These are phyloP conservation scores for Wickerhamomyces sp. DNA, from an alignment of 1,139 yeast genomes.

Conservation along the genomic window DNA sequence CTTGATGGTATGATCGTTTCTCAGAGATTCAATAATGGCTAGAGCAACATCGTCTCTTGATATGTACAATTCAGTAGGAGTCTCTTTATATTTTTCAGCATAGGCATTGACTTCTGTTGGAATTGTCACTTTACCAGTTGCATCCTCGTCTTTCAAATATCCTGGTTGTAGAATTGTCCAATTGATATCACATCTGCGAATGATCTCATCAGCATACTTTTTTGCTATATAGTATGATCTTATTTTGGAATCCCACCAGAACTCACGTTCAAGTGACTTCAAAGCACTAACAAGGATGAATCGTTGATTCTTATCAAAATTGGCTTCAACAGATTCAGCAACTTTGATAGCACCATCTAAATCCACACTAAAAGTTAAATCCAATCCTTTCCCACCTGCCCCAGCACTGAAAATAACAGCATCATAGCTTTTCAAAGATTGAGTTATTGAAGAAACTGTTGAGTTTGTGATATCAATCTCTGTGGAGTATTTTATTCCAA, in stretches of 20 bases:
- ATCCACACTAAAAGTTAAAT: slow-evolving; percentile 48
- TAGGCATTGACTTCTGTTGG: slow-evolving; percentile 12
- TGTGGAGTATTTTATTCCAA: slow-evolving; percentile 34
- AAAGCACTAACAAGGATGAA: slow-evolving; percentile 54
- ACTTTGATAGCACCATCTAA: slow-evolving; percentile 58
- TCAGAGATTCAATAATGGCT: slow-evolving; percentile 38
- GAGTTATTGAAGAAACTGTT: slow-evolving; percentile 31
- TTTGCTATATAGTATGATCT: slow-evolving; percentile 47
- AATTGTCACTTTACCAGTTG: slow-evolving; percentile 34
- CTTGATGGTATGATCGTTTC: slow-evolving; percentile 22
- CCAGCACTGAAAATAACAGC: slow-evolving; percentile 63
- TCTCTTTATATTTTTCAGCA: slow-evolving; percentile 4
- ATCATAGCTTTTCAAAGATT: slow-evolving; percentile 42
- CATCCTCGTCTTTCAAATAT: slow-evolving; percentile 32
- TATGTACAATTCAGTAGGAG: slow-evolving; percentile 8
- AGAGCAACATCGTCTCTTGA: slow-evolving; percentile 42
- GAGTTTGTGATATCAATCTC: slow-evolving; percentile 36
- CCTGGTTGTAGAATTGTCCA: slow-evolving; percentile 54
- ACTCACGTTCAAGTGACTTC: slow-evolving; percentile 45
- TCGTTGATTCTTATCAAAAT: slow-evolving; percentile 35
- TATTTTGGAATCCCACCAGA: slow-evolving; percentile 33
- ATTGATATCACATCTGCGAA: slow-evolving; percentile 37
- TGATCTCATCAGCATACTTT: slow-evolving; percentile 49
- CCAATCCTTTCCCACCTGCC: slow-evolving; percentile 49
- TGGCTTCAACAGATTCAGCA: slow-evolving; percentile 48